Percentiles rank a stretch among this genome's conserved stretches.
These are phyloP conservation scores for Umbelopsis sp. DNA, from an alignment of 192 early-diverging fungal species.

Conservation along the genomic window DNA sequence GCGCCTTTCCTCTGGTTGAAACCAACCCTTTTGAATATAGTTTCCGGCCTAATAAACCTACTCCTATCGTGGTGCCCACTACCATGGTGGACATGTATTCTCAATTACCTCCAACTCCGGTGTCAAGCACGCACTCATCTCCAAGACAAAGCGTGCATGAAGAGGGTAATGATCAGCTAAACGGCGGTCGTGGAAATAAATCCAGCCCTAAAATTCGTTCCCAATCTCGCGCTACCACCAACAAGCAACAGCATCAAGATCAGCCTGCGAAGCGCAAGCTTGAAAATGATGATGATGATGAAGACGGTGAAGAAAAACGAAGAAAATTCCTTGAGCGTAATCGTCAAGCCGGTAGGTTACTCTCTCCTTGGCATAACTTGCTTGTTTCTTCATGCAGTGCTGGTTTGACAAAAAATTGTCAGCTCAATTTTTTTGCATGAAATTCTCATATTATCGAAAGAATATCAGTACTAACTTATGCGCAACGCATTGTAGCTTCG, in stretches of 20 bases:
- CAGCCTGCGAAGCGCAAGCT: neutral
- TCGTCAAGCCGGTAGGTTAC: conserved; percentile 25
- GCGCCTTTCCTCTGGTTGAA: conserved; percentile 17
- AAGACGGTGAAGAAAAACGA: conserved; percentile 33
- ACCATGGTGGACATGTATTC: neutral
- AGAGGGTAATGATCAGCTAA: neutral
- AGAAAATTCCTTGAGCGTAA: conserved; percentile 33
- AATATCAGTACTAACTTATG: no score
- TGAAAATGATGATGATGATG: conserved; percentile 14
- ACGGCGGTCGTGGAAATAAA: neutral
- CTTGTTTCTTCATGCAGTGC: neutral
- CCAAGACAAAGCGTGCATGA: conserved; percentile 12
- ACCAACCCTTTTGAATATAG: conserved; percentile 30
- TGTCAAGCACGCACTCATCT: neutral
- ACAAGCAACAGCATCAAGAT: neutral
- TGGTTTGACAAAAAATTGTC: no score
- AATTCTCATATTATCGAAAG: neutral
- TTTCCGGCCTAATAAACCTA: neutral
- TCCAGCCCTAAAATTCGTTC: neutral
- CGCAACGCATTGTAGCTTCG: conserved; percentile 24
- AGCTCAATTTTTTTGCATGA: no score
- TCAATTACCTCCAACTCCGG: neutral
- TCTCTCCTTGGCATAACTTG: neutral
- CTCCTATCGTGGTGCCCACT: neutral
- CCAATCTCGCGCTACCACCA: neutral